Evolutionary conservation across 495 filamentous ascomycete genomes (phyloP).

Genomic region (Trichoderma asperelloides): DNA sequence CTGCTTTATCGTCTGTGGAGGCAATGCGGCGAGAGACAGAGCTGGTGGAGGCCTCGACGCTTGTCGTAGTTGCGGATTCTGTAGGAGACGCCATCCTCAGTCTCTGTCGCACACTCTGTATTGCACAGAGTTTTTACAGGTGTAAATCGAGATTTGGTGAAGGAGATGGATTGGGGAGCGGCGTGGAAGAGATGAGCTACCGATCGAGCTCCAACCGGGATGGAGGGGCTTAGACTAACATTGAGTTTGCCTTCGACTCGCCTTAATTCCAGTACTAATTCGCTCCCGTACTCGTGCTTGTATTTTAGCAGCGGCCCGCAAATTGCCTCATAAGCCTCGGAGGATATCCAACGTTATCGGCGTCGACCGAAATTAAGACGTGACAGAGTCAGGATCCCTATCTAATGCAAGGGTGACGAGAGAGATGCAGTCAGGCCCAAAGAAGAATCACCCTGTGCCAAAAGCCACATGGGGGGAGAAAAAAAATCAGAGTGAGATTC

Average conservation of each 20-base stretch:
- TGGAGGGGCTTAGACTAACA: neutral
- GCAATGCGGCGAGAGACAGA: neutral
- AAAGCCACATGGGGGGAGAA: no score
- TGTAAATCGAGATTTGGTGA: neutral
- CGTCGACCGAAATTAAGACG: constrained; percentile 2
- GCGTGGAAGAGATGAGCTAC: neutral
- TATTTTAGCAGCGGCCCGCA: neutral
- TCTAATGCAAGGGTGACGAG: neutral
- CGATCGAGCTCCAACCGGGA: neutral
- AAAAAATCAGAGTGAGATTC: neutral
- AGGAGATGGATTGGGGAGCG: neutral
- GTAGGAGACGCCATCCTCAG: neutral
- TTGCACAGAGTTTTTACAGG: neutral
- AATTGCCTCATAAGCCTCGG: constrained; percentile 3
- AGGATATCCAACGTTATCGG: neutral
- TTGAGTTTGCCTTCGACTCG: neutral
- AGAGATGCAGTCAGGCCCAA: neutral
- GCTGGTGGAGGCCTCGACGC: constrained; percentile 7
- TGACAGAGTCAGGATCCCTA: neutral
- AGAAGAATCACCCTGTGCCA: neutral
- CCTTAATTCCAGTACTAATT: neutral
- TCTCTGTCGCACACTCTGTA: neutral
- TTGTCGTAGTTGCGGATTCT: constrained; percentile 4
- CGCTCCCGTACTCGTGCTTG: neutral
- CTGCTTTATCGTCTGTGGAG: neutral